Percentiles rank a stretch among this genome's conserved stretches.
These are phyloP conservation scores for Schizonepeta tenuifolia DNA, from an alignment of 257 asterid species.

Conservation along the genomic window DNA sequence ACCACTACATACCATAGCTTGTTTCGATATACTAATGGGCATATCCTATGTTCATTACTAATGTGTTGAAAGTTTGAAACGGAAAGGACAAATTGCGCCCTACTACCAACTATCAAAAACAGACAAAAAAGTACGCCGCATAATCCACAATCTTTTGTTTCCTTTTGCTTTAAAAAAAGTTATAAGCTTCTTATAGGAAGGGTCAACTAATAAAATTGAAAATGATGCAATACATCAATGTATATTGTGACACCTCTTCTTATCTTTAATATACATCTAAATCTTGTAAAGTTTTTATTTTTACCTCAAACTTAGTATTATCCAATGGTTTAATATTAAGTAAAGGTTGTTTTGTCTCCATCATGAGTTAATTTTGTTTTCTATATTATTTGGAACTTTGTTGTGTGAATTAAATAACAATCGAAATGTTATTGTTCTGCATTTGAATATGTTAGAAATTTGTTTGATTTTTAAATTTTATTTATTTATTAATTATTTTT, in stretches of 20 bases:
- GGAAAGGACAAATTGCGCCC: background rate
- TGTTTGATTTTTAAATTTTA: too few relatives aligned
- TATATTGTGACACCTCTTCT: too few relatives aligned
- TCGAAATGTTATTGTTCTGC: background rate
- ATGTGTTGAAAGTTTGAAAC: too few relatives aligned
- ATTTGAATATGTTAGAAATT: too few relatives aligned
- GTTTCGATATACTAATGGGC: too few relatives aligned
- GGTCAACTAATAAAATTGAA: background rate
- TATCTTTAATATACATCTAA: too few relatives aligned
- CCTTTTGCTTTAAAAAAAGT: slow-evolving; percentile 7
- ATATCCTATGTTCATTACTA: too few relatives aligned
- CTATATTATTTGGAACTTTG: background rate
- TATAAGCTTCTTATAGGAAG: background rate
- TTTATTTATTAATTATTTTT: too few relatives aligned
- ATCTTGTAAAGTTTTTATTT: too few relatives aligned
- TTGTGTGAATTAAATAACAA: background rate
- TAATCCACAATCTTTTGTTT: slow-evolving; percentile 17
- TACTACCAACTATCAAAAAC: background rate
- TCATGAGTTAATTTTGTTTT: background rate
- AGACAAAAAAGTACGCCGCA: slow-evolving; percentile 23
- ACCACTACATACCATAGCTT: too few relatives aligned
- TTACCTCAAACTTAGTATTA: background rate
- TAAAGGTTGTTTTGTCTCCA: slow-evolving; percentile 17
- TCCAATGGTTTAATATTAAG: background rate
- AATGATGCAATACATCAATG: background rate